A percentile compares a stretch with the other conserved stretches of the same genome.
phyloP scores from a whole-genome alignment of 1,139 yeast genomes.

The Pichia sp. region DNA sequence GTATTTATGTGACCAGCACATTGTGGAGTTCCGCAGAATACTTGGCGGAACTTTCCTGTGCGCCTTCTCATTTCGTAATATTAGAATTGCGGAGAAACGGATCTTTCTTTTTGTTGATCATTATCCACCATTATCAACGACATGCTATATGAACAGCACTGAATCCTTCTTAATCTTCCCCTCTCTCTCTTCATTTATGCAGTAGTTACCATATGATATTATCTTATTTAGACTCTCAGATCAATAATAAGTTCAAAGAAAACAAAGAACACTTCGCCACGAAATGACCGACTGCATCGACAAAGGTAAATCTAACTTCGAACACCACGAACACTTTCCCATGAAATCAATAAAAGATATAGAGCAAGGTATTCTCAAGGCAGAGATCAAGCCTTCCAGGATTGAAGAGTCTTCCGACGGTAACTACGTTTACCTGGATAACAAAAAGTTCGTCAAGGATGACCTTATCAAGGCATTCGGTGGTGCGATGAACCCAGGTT shows the following conservation, averaged over 20 bases:
- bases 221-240: too few species aligned
- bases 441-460: slow-evolving; percentile 57
- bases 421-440: slow-evolving; percentile 68
- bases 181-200: background rate
- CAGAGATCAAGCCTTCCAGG: background rate
- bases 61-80: background rate
- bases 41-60: background rate
- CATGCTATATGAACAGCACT: background rate
- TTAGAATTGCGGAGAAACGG: slow-evolving; percentile 3
- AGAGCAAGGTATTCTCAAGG: slow-evolving; percentile 1
- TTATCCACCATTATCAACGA: background rate
- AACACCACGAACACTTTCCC: slow-evolving; percentile 7
- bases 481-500: slow-evolving; percentile 65
- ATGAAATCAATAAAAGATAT: background rate
- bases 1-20: background rate
- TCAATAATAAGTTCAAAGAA: background rate
- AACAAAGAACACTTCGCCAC: background rate
- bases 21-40: background rate
- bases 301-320: slow-evolving; percentile 1
- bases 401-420: slow-evolving; percentile 29
- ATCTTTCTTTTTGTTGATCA: background rate
- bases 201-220: too few species aligned
- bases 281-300: background rate
- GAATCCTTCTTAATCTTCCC: background rate
- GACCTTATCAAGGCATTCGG: slow-evolving; percentile 68